Percentiles rank a stretch among this genome's conserved stretches.
These are phyloP conservation scores for Hypoxylon sp. DNA, from an alignment of 2,329 filamentous ascomycete genomes.

Conservation along the genomic window DNA sequence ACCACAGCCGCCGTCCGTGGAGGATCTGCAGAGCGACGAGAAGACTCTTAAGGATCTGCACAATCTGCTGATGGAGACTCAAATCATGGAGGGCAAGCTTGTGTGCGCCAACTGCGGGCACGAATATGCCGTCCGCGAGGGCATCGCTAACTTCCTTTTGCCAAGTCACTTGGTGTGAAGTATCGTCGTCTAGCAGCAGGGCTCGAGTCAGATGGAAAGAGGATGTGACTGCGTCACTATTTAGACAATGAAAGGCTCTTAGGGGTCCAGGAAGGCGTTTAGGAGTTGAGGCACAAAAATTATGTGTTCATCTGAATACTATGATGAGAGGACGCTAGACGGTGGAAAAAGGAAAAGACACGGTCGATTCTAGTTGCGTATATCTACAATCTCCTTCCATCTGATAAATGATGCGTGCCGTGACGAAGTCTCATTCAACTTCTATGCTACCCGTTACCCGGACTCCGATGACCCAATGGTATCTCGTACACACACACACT, in stretches of 20 bases:
- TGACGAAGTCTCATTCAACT: slow-evolving; percentile 34
- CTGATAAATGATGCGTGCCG: slow-evolving; percentile 26
- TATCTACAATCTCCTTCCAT: slow-evolving; percentile 43
- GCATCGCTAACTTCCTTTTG: slow-evolving; percentile 95
- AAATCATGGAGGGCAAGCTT: slow-evolving; percentile 88
- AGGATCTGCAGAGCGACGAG: slow-evolving; percentile 75
- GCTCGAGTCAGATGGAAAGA: background rate
- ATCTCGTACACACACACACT: slow-evolving; percentile 40
- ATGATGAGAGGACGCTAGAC: slow-evolving; percentile 21
- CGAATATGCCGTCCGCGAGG: slow-evolving; percentile 94
- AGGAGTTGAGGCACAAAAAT: slow-evolving; percentile 27
- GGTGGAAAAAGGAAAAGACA: slow-evolving; percentile 25
- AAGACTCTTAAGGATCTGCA: slow-evolving; percentile 84
- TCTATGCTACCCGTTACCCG: slow-evolving; percentile 44
- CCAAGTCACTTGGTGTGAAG: slow-evolving; percentile 86
- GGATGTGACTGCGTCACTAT: background rate
- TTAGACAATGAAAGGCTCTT: background rate
- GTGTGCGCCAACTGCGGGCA: slow-evolving; percentile 93
- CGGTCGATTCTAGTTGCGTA: slow-evolving; percentile 43
- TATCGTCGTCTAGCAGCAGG: background rate
- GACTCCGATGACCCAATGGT: slow-evolving; percentile 45
- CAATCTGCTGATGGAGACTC: slow-evolving; percentile 87
- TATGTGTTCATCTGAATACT: slow-evolving; percentile 9
- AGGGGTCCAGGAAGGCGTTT: slow-evolving; percentile 43
- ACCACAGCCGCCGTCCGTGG: slow-evolving; percentile 72